Conservation (phyloP, 306 rosid genomes). For the Begonia fuchsioides region DNA sequence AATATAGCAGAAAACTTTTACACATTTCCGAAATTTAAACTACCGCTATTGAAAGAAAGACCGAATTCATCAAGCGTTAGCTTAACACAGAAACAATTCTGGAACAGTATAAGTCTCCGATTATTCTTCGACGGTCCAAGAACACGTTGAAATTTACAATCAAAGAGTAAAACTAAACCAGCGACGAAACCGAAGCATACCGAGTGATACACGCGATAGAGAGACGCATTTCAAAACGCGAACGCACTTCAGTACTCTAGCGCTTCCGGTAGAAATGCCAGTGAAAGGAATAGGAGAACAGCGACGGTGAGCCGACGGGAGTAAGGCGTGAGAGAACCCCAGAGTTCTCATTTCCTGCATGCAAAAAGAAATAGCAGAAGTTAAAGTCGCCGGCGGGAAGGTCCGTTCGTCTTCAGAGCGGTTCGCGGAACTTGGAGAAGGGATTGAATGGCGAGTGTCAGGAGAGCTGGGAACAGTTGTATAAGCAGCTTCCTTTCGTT, state of each 20-base stretch:
- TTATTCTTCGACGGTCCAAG: no score
- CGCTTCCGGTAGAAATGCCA: slow-evolving; percentile 10
- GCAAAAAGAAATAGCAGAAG: no score
- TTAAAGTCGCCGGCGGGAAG: background rate
- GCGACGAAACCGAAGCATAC: slow-evolving; percentile 12
- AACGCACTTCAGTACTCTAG: slow-evolving; percentile 10
- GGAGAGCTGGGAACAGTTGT: no score
- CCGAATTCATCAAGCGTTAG: no score
- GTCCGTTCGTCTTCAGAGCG: background rate
- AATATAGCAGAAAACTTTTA: no score
- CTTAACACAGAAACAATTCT: no score
- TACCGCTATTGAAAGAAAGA: no score
- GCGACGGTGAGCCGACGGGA: slow-evolving; percentile 13
- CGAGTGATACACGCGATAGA: slow-evolving; percentile 6
- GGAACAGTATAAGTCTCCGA: no score
- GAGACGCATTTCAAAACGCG: slow-evolving; percentile 22
- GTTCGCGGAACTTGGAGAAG: no score
- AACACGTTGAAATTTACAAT: background rate
- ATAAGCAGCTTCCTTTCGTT: no score
- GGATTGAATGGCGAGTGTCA: no score
- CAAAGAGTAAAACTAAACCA: background rate
- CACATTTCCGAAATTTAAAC: no score
- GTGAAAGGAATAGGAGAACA: slow-evolving; percentile 12
- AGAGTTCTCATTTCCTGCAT: slow-evolving; percentile 3
- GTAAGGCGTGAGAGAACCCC: slow-evolving; percentile 8